Conservation (phyloP, 2,329 filamentous ascomycete genomes). For the Aspergillus uvarum region DNA sequence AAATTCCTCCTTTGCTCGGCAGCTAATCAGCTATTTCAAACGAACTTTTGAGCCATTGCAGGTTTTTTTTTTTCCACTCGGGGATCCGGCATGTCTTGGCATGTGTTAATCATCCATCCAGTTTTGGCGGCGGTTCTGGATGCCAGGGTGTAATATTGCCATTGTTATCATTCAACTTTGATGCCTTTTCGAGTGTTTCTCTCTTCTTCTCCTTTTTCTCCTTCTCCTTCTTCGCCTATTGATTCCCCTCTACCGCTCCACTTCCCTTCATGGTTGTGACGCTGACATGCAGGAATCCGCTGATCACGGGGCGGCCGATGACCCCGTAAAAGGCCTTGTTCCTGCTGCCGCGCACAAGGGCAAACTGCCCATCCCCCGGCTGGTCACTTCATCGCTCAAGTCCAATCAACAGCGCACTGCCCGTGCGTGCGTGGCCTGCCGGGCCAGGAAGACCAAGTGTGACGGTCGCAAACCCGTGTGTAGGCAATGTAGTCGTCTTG, state of each 20-base stretch:
- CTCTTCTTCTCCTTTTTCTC: not conserved
- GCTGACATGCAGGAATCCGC: constrained; percentile 3
- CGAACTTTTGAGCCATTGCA: not conserved
- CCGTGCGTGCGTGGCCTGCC: constrained; percentile 20
- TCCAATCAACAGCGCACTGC: constrained; percentile 9
- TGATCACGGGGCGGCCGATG: not conserved
- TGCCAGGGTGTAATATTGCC: not conserved
- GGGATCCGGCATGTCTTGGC: not conserved
- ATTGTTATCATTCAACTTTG: not conserved
- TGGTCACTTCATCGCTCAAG: not conserved
- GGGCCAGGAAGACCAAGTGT: constrained; percentile 21
- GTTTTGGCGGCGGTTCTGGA: not conserved
- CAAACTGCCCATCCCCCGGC: constrained; percentile 9
- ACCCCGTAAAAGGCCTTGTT: not conserved
- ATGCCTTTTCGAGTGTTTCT: not conserved
- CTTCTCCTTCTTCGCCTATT: not conserved
- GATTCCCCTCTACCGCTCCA: not conserved
- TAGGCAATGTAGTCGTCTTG: constrained; percentile 10
- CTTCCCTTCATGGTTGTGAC: not conserved
- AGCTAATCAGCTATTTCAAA: not conserved
- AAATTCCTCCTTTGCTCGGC: not conserved
- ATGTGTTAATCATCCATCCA: not conserved
- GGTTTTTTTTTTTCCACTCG: not conserved
- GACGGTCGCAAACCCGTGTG: constrained; percentile 20
- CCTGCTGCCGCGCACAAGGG: not conserved